These are phyloP conservation scores for Candida ulmi DNA, from an alignment of 805 yeast species.

Conservation along the genomic window DNA sequence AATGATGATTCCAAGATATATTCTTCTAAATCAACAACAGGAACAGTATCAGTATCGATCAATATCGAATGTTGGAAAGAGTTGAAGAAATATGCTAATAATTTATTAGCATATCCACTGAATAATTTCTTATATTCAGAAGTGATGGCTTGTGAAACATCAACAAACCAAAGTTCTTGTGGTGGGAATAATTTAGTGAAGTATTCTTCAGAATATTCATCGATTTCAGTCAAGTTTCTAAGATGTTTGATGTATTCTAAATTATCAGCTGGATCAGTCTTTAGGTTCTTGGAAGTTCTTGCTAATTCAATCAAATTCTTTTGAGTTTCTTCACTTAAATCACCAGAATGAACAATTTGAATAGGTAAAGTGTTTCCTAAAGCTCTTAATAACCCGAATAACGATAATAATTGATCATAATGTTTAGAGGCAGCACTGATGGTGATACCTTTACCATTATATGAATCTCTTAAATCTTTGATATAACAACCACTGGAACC, in stretches of 20 bases:
- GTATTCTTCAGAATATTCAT: slow-evolving; percentile 3
- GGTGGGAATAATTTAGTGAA: slow-evolving; percentile 16
- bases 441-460: slow-evolving; percentile 31
- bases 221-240: background rate
- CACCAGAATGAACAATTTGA: slow-evolving; percentile 33
- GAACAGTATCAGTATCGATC: slow-evolving; percentile 47
- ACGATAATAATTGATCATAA: slow-evolving; percentile 22
- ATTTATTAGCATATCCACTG: slow-evolving; percentile 38
- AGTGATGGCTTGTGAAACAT: slow-evolving; percentile 22
- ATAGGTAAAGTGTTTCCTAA: slow-evolving; percentile 33
- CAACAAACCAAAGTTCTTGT: slow-evolving; percentile 37
- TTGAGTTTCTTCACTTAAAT: slow-evolving; percentile 26
- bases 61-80: slow-evolving; percentile 44
- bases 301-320: slow-evolving; percentile 30
- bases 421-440: slow-evolving; percentile 26
- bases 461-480: slow-evolving; percentile 17
- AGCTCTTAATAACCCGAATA: slow-evolving; percentile 36
- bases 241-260: slow-evolving; percentile 1
- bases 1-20: slow-evolving; percentile 26
- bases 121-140: slow-evolving; percentile 20
- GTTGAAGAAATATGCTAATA: slow-evolving; percentile 41
- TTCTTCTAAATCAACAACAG: slow-evolving; percentile 33
- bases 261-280: slow-evolving; percentile 11
- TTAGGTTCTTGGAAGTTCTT: slow-evolving; percentile 8
- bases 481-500: slow-evolving; percentile 18